Base-by-base conservation (phyloP, 495 filamentous ascomycete genomes). In the Annulohypoxylon stygium region DNA sequence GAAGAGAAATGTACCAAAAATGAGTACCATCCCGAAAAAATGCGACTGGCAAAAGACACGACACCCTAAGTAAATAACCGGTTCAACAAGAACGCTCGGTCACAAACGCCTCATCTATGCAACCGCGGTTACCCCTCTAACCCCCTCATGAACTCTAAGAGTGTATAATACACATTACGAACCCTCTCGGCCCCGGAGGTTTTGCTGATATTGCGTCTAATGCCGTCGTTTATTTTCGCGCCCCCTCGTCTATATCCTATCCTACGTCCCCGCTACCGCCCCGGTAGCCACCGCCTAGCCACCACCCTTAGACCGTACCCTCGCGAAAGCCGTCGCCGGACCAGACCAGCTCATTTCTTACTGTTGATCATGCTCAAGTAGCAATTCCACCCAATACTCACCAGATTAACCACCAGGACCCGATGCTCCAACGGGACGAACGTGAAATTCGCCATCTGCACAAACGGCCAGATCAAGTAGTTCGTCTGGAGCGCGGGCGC, bases 401-500 rank as follows among this genome's bases (percentile, higher is more conserved):
- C 86, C 18, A 97, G 80, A 77, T 99, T 99, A 51, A 98, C 96
- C 50, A 97, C 89, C 73, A 99, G 80, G 36, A 99, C 87, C 66
- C 95, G 83, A 78, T 94, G 90, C 71, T 98, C 87, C 74, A 97
- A 81, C 12, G 96, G 96, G 61, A 98, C 92, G 50, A 97, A 84
- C 78, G 91, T 90, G 84, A 99, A 98, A 83, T 99, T 99, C 71
- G 91, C 86, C 60, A 91, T 81, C 84, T 99, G 96, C 66, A 98
- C 94, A 69, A 88, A 88, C 8, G 96, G 97, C 96, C 97, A 99
- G 55, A 99, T 85, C 81, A 93, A 89, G 86, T 92, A 94, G 80
- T 99, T 99, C 76, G 91, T 92, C 77, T 85, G 87, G 79, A 98
- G 85, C 51, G 90, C 91, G 4, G 86, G 82, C 58, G 77, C 72